A percentile compares a stretch with the other conserved stretches of the same genome.
Conservation (phyloP, 495 filamentous ascomycete genomes). For the Schizothecium vesticola region DNA sequence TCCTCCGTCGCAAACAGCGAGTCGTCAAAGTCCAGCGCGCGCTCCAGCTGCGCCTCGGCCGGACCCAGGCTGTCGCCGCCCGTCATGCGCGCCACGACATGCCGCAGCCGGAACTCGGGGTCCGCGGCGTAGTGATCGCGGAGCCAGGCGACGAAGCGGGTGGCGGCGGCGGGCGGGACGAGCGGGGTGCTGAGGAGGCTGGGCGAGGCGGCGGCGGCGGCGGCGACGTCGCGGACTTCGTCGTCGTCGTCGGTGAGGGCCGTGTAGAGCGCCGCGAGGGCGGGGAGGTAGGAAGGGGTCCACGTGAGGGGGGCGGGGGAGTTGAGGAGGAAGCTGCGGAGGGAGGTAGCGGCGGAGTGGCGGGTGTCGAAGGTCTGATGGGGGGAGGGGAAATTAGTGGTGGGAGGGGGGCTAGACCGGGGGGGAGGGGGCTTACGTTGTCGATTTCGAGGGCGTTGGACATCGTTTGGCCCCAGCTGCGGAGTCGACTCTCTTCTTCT, state of each 20-base stretch:
- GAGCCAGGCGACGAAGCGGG: slow-evolving; percentile 34
- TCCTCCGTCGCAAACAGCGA: slow-evolving; percentile 83
- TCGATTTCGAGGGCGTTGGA: slow-evolving; percentile 36
- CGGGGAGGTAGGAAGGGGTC: slow-evolving; percentile 35
- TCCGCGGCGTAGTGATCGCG: slow-evolving; percentile 15
- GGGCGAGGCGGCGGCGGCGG: slow-evolving; percentile 34
- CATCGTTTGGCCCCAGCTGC: slow-evolving; percentile 42
- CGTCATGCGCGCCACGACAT: slow-evolving; percentile 31
- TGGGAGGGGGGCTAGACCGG: too few species aligned
- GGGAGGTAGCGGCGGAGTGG: slow-evolving; percentile 46
- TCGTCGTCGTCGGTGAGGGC: slow-evolving; percentile 84
- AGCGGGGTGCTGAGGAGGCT: slow-evolving; percentile 32
- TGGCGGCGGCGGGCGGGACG: slow-evolving; percentile 37
- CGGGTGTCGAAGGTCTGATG: slow-evolving; percentile 61
- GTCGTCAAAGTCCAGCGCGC: slow-evolving; percentile 55
- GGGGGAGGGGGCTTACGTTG: slow-evolving; percentile 31
- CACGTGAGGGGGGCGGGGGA: not conserved
- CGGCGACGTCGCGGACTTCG: slow-evolving; percentile 66
- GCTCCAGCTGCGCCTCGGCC: slow-evolving; percentile 45
- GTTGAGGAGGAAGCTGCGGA: slow-evolving; percentile 31
- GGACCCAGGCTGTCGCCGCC: slow-evolving; percentile 26
- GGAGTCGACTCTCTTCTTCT: slow-evolving; percentile 20
- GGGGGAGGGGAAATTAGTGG: slow-evolving; percentile 1
- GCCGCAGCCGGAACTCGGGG: slow-evolving; percentile 28
- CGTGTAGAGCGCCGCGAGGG: slow-evolving; percentile 47